These are phyloP conservation scores for Fusarium mundagurra DNA, from an alignment of 2,329 filamentous ascomycete species.

Conservation along the genomic window DNA sequence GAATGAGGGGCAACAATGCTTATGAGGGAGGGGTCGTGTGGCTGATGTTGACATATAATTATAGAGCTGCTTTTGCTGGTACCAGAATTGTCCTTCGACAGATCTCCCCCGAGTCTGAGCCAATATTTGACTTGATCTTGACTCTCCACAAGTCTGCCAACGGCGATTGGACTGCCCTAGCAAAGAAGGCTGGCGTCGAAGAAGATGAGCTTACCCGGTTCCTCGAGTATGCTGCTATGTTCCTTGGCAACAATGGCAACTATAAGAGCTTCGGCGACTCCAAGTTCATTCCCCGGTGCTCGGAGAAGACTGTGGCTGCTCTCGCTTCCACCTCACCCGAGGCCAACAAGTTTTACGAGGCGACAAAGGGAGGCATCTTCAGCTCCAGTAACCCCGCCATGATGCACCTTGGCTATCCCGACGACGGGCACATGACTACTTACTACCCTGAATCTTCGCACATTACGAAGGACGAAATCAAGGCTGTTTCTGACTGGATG, in stretches of 20 bases:
- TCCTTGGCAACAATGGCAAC: constrained; percentile 83
- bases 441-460: constrained; percentile 82
- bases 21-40: constrained; percentile 17
- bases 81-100: constrained; percentile 83
- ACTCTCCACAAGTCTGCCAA: constrained; percentile 71
- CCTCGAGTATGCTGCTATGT: constrained; percentile 80
- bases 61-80: constrained; percentile 79
- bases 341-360: constrained; percentile 71
- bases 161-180: constrained; percentile 77
- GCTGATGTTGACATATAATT: constrained; percentile 13
- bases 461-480: constrained; percentile 81
- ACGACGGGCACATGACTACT: constrained; percentile 79
- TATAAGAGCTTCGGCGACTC: constrained; percentile 89
- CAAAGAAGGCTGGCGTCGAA: constrained; percentile 70
- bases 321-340: constrained; percentile 70
- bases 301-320: constrained; percentile 69
- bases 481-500: constrained; percentile 76
- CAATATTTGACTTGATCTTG: constrained; percentile 84
- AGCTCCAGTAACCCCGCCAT: constrained; percentile 69
- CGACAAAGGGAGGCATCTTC: constrained; percentile 78
- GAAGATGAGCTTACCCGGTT: constrained; percentile 73
- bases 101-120: constrained; percentile 82
- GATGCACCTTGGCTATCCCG: constrained; percentile 80
- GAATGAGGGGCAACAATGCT: constrained; percentile 18
- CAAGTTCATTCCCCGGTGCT: constrained; percentile 81